Percentiles rank a stretch among this genome's conserved stretches.
These are phyloP conservation scores for Picochlorum sp. DNA, from an alignment of 139 green algal species.

Conservation along the genomic window DNA sequence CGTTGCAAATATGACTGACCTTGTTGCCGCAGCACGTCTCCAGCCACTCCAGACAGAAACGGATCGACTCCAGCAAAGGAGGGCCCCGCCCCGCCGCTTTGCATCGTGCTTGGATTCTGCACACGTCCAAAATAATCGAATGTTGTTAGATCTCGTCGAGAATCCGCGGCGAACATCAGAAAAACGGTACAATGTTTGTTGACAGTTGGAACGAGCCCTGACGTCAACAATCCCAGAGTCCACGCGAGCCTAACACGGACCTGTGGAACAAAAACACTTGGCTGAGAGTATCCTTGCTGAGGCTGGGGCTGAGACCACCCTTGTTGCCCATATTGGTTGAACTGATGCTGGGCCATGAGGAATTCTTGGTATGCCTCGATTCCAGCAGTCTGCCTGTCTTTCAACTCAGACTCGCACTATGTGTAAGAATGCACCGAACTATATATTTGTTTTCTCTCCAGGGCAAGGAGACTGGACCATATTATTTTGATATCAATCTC, in stretches of 20 bases:
- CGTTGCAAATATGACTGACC: conserved; percentile 39
- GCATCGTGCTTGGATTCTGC: conserved; percentile 1
- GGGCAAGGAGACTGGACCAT: no score
- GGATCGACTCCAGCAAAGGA: conserved; percentile 12
- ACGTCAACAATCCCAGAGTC: neutral
- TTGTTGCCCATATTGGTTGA: neutral
- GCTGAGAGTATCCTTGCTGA: neutral
- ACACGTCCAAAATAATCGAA: neutral
- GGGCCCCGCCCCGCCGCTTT: neutral
- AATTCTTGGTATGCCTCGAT: no score
- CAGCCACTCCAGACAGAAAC: conserved; percentile 33
- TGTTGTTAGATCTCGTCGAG: no score
- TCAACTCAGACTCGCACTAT: no score
- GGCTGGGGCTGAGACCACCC: neutral
- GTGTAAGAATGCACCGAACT: no score
- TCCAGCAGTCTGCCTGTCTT: no score
- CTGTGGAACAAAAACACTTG: conserved; percentile 2
- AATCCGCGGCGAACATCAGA: no score
- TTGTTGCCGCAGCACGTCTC: conserved; percentile 38
- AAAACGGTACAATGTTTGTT: neutral
- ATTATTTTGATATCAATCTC: no score
- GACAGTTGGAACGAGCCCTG: neutral
- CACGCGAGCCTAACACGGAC: neutral
- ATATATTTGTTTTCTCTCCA: no score
- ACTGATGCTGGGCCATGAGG: neutral